Evolutionary conservation across 208 protist species (phyloP), one percentile per base, ranked within the genome.

Genomic region (Leishmania tropica): DNA sequence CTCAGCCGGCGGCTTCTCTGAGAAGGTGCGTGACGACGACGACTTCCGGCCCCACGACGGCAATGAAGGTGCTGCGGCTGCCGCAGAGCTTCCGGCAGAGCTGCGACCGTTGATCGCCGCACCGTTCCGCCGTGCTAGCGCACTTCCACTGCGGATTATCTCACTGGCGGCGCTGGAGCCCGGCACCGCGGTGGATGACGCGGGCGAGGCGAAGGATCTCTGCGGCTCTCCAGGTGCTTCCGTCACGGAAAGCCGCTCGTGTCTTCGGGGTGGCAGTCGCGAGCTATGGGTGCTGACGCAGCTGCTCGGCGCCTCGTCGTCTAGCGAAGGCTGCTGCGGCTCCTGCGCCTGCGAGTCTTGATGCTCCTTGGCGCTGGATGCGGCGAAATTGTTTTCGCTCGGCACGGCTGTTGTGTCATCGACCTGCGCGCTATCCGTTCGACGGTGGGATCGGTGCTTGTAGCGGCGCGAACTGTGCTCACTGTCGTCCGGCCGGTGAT

Each of bases 241-340:
- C 1, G 37, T 80, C 37, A 13, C 21, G 45, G 53, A 75, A 65
- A 2, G 77, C 60, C 71, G 82, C 42, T 37, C 62, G 45, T 11
- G 77, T 53, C 82, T 78, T 65, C 78, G 82, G 28, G 31, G 21
- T 17, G 82, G 78, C 60, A 81, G 56, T 19, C 78, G 82, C 6
- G 82, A 81, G 65, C 82, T 85, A 54, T 65, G 71, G 15, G 73
- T 76, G 73, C 82, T 85, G 73, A 71, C 73, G 19, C 60, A 64
- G 73, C 82, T 81, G 73, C 73, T 81, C 35, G 56, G 56, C 60
- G 65, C 3, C 21, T 73, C 53, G 42, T 24, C 60, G 62, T 75
- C n/a, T 17, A 53, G 68, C 5, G 42, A 51, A 35, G 4, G 47
- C 31, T 58, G 17, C n/a, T 42, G n/a, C 17, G 45, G 17, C 24